Evolutionary conservation across 345 rosid species (phyloP).

Genomic region (Lepidium aucheri): DNA sequence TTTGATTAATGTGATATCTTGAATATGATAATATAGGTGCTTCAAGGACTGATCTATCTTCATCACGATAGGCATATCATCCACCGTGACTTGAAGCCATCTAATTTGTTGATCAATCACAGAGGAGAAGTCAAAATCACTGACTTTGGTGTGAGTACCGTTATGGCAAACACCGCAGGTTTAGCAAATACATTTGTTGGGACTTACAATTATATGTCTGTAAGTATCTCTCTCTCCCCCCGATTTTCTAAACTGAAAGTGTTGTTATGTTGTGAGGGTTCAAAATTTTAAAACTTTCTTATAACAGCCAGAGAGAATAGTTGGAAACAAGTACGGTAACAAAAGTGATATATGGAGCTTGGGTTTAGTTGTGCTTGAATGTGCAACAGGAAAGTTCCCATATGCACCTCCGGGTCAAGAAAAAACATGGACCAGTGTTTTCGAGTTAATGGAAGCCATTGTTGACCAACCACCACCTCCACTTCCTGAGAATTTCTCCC

Average conservation of each 20-base stretch:
- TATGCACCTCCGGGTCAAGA: slow-evolving; percentile 56
- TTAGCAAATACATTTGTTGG: slow-evolving; percentile 81
- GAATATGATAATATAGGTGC: slow-evolving; percentile 40
- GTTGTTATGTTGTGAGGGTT: not conserved
- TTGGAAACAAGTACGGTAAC: slow-evolving; percentile 42
- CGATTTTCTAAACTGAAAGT: not conserved
- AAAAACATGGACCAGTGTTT: slow-evolving; percentile 67
- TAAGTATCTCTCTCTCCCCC: slow-evolving; percentile 29
- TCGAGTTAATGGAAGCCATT: slow-evolving; percentile 82
- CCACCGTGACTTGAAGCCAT: slow-evolving; percentile 87
- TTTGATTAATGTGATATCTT: not conserved
- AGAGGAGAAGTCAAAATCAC: slow-evolving; percentile 89
- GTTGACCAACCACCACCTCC: slow-evolving; percentile 75
- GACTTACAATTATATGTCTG: slow-evolving; percentile 86
- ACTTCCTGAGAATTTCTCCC: slow-evolving; percentile 61
- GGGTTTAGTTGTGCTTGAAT: slow-evolving; percentile 80
- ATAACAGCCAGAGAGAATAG: slow-evolving; percentile 85
- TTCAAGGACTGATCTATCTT: slow-evolving; percentile 68
- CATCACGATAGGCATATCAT: slow-evolving; percentile 79
- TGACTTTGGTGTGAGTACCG: slow-evolving; percentile 87
- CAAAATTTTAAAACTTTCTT: not conserved
- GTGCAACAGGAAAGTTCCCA: slow-evolving; percentile 81
- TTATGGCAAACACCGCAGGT: slow-evolving; percentile 69
- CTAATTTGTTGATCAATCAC: slow-evolving; percentile 76
- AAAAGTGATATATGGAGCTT: slow-evolving; percentile 99